Evolutionary conservation across 345 rosid species (phyloP), one percentile per base, ranked within the genome.

Genomic region (Lumnitzera racemosa): DNA sequence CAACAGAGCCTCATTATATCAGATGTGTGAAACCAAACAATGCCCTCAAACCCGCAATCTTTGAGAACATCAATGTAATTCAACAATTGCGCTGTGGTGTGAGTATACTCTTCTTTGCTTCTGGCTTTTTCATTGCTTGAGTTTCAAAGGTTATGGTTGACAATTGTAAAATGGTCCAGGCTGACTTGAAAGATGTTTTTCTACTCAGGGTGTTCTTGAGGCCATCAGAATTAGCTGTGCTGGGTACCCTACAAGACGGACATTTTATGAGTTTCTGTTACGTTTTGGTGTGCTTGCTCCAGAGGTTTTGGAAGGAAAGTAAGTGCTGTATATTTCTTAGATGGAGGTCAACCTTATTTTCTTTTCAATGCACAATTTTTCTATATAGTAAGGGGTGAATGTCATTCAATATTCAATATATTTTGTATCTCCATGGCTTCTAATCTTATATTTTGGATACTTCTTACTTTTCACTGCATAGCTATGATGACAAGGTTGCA

Each of bases 1-100:
- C 87, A 62, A 94, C 99, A 59, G 99, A 94, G 71, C 99, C 99
- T 64, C 99, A 94, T 81, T 94, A 94, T 79, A 88, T 94, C 78
- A 86, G 99, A 88, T 94, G 99, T 63, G 99, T 94, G 82, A 94
- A 94, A 85, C 99, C 99, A 72, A 94, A 94, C 74, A 94, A 88
- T 77, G 89, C 72, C 62, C 95, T 94, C 74, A 94, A 88, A 84
- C 99, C 99, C 46, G 85, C 87, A 41, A 94, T 94, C 61, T 94
- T 94, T 69, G 99, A 94, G 84, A 94, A 94, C 65, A 73, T 74
- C 52, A 94, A 83, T 64, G 88, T 90, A 67, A 94, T 94, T 65
- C 97, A 94, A 74, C 99, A 94, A 74, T 81, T 94, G 65, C 89
- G 99, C 12, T 90, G 99, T 79, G 99, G 99, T 70, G 99, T 94